Conservation (phyloP, 1,284 basidiomycete species). For the Schizophyllum commune region DNA sequence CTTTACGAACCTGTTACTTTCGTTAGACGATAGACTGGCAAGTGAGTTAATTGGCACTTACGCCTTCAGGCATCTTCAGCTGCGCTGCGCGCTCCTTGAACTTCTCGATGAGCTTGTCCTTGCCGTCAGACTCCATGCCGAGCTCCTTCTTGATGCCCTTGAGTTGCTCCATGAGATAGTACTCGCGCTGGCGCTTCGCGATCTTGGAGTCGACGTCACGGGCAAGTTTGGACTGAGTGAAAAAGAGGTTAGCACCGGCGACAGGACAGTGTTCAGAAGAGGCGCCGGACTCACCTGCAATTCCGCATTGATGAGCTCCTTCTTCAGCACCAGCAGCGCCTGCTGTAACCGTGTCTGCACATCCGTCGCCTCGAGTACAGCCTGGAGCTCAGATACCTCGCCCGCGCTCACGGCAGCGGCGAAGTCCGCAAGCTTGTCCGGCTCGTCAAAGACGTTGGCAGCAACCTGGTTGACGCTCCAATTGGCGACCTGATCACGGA, state of each 20-base stretch:
- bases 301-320: constrained; percentile 97
- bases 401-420: constrained; percentile 94
- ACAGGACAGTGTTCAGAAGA: too few relatives aligned
- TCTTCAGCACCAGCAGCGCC: constrained; percentile 90
- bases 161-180: constrained; percentile 97
- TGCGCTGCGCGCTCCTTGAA: constrained; percentile 86
- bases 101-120: constrained; percentile 96
- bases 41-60: constrained; percentile 20
- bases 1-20: constrained; percentile 46
- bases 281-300: too few relatives aligned
- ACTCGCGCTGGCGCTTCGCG: constrained; percentile 94
- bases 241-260: too few relatives aligned
- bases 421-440: constrained; percentile 97
- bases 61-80: constrained; percentile 90
- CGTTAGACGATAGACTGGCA: background rate
- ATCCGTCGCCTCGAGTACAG: constrained; percentile 82
- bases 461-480: constrained; percentile 95
- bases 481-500: constrained; percentile 97
- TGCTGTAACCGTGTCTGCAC: constrained; percentile 91
- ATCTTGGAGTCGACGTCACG: constrained; percentile 96
- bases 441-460: constrained; percentile 97
- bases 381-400: constrained; percentile 88
- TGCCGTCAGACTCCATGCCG: constrained; percentile 95
- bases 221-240: constrained; percentile 62
- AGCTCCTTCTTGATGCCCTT: constrained; percentile 99